Conservation (phyloP, 2,329 filamentous ascomycete genomes). For the Sporothrix curviconia region DNA sequence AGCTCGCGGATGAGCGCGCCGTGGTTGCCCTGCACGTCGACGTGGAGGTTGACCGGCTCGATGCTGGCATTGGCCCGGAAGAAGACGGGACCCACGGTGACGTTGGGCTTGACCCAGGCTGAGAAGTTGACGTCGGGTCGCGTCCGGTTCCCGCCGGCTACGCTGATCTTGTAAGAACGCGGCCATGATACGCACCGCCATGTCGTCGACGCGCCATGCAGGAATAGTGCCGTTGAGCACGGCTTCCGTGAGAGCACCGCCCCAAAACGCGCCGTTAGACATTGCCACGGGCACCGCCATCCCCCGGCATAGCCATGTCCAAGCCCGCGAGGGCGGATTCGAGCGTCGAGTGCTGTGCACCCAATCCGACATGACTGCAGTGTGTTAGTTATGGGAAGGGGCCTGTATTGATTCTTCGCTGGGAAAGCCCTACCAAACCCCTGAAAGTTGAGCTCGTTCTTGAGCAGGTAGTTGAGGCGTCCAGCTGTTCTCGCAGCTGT, state of each 20-base stretch:
- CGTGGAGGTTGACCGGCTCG: conserved; percentile 56
- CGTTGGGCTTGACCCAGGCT: conserved; percentile 53
- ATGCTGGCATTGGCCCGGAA: conserved; percentile 45
- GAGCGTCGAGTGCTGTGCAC: conserved; percentile 54
- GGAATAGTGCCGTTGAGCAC: conserved; percentile 67
- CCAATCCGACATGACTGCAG: conserved; percentile 61
- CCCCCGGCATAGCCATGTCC: conserved; percentile 66
- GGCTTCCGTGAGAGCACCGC: conserved; percentile 65
- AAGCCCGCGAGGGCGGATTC: conserved; percentile 55
- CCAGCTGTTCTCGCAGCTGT: conserved; percentile 62
- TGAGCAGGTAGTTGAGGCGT: conserved; percentile 62
- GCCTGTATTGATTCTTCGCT: no score
- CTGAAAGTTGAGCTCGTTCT: conserved; percentile 68
- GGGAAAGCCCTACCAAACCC: conserved; percentile 39
- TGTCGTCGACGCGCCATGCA: conserved; percentile 63
- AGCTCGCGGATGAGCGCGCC: conserved; percentile 40
- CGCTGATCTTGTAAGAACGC: conserved; percentile 30
- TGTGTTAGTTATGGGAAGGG: background rate
- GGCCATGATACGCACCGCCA: conserved; percentile 53
- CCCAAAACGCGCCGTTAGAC: conserved; percentile 60
- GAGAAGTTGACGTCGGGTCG: conserved; percentile 55
- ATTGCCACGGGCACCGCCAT: conserved; percentile 48
- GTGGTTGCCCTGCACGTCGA: conserved; percentile 52
- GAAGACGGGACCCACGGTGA: conserved; percentile 47
- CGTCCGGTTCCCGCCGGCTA: conserved; percentile 17